A percentile compares a stretch with the other conserved stretches of the same genome.
These are phyloP conservation scores for Pterula multifida DNA, from an alignment of 1,284 basidiomycete species.

Conservation along the genomic window DNA sequence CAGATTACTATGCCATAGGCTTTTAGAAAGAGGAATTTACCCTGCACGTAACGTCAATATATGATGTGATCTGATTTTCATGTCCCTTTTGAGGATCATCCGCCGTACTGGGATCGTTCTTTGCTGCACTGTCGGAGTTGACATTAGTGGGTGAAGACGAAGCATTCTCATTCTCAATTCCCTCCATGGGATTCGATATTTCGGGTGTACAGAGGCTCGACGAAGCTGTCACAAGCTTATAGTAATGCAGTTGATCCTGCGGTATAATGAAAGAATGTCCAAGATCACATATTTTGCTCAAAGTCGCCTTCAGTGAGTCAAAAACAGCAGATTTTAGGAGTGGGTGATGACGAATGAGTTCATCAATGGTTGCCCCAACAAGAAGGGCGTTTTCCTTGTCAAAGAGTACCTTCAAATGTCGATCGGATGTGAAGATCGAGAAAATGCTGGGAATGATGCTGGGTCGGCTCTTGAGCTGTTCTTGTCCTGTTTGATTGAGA, in stretches of 20 bases:
- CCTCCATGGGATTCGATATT: constrained; percentile 42
- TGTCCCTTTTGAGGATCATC: constrained; percentile 33
- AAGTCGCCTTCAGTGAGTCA: constrained; percentile 55
- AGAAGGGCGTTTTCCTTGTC: constrained; percentile 90
- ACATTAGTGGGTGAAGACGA: constrained; percentile 7
- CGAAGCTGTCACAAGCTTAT: constrained; percentile 33
- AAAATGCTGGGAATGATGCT: constrained; percentile 80
- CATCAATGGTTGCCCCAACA: constrained; percentile 86
- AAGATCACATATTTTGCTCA: constrained; percentile 64
- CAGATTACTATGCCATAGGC: too few relatives aligned
- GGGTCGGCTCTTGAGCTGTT: constrained; percentile 67
- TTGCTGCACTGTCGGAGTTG: constrained; percentile 7
- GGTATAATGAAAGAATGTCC: constrained; percentile 51
- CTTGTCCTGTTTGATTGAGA: constrained; percentile 83
- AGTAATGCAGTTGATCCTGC: constrained; percentile 52
- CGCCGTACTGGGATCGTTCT: constrained; percentile 14
- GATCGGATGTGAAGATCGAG: constrained; percentile 76
- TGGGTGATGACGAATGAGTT: constrained; percentile 95
- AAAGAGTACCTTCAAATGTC: constrained; percentile 76
- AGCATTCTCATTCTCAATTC: constrained; percentile 17
- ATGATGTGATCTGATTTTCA: constrained; percentile 65
- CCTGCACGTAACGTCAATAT: constrained; percentile 64
- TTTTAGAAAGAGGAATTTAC: constrained; percentile 29
- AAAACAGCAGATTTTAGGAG: constrained; percentile 74
- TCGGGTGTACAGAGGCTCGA: constrained; percentile 19